phyloP scores from a whole-genome alignment of 768 basidiomycete species.

The Panus rudis region DNA sequence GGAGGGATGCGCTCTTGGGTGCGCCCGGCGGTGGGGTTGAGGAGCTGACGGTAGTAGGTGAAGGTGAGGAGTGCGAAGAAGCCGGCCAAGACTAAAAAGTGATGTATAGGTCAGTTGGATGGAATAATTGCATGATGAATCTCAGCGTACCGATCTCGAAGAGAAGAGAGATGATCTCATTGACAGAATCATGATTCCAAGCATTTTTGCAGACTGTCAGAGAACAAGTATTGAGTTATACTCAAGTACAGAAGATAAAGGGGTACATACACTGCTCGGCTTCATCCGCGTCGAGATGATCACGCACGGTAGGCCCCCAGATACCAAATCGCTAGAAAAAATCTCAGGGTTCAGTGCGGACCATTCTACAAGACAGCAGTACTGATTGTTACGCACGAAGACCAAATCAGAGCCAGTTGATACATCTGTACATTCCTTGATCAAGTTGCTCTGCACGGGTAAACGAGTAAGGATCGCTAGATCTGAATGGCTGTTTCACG shows the following conservation, averaged over 20 bases:
- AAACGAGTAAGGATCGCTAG: background rate
- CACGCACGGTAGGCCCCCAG: constrained; percentile 20
- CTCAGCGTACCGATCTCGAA: constrained; percentile 46
- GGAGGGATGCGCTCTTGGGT: constrained; percentile 42
- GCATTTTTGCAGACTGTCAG: constrained; percentile 52
- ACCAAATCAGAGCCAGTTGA: constrained; percentile 27
- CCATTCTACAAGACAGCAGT: background rate
- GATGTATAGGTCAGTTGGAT: background rate
- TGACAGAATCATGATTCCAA: constrained; percentile 63
- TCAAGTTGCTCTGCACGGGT: constrained; percentile 42
- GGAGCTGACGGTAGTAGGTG: constrained; percentile 67
- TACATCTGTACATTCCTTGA: constrained; percentile 44
- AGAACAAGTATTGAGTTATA: constrained; percentile 9
- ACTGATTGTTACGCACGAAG: constrained; percentile 22
- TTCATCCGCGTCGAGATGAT: constrained; percentile 23
- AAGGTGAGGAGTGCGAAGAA: constrained; percentile 65
- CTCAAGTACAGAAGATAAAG: background rate
- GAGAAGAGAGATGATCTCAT: constrained; percentile 58
- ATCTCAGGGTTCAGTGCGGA: background rate
- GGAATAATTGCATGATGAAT: background rate
- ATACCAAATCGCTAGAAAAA: constrained; percentile 20
- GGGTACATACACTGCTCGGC: constrained; percentile 40
- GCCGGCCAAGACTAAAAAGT: constrained; percentile 39
- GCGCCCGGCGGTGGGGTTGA: constrained; percentile 55
- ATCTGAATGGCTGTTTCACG: background rate